Percentiles rank a stretch among this genome's conserved stretches.
Conservation (phyloP, 306 rosid genomes). For the Phaseolus lunatus region DNA sequence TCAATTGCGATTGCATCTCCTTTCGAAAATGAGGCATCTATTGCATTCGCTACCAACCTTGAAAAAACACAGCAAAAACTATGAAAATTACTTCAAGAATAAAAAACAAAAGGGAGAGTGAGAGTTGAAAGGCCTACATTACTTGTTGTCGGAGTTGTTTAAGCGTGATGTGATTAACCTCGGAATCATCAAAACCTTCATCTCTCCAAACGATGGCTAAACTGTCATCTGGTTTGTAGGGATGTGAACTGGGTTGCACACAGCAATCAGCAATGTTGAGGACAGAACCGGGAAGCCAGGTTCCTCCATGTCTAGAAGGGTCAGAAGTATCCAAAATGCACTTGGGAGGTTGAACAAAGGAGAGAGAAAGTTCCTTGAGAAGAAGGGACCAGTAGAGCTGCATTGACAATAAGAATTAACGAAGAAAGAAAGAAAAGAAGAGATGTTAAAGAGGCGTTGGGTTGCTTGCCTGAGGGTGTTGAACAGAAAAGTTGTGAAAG, state of each 20-base stretch:
- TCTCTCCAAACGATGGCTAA: constrained; percentile 82
- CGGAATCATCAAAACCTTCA: constrained; percentile 70
- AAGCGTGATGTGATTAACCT: constrained; percentile 63
- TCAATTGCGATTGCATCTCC: constrained; percentile 97
- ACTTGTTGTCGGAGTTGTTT: constrained; percentile 82
- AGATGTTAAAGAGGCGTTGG: too few relatives aligned
- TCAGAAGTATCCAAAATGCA: constrained; percentile 68
- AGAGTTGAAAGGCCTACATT: constrained; percentile 60
- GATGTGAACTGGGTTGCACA: constrained; percentile 60
- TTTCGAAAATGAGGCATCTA: constrained; percentile 67
- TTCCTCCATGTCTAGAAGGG: constrained; percentile 61
- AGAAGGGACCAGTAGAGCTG: constrained; percentile 85
- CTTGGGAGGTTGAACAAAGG: constrained; percentile 65
- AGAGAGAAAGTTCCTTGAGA: constrained; percentile 72
- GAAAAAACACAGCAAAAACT: constrained; percentile 36
- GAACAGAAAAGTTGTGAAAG: constrained; percentile 67
- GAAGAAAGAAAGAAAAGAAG: background rate
- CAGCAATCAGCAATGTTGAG: constrained; percentile 89
- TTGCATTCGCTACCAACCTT: constrained; percentile 87
- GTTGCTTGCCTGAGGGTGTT: constrained; percentile 65
- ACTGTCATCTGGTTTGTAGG: constrained; percentile 63
- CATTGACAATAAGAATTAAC: background rate
- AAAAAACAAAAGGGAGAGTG: background rate
- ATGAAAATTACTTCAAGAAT: constrained; percentile 3
- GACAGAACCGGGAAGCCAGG: constrained; percentile 79